Evolutionary conservation across 1,284 basidiomycete species (phyloP), one percentile per base, ranked within the genome.

Genomic region (Trichosporon sp.): DNA sequence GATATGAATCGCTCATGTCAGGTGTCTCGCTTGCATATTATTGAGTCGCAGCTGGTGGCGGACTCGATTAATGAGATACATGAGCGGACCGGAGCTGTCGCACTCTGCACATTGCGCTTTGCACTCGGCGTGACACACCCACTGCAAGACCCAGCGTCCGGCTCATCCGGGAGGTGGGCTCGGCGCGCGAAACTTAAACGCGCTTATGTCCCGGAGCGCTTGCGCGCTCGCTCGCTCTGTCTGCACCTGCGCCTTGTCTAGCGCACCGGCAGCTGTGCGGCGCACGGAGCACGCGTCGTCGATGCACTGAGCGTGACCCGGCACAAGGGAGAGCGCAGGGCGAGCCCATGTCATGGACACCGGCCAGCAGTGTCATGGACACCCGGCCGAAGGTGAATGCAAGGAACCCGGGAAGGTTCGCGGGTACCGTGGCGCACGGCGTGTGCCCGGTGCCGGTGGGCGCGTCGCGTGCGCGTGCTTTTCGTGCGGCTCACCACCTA

Each of bases 381-480:
- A 5, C 12, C 38, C 38, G n/a, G 47, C 21, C 21, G 47, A 51
- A 25, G 21, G 56, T 60, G 27, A 60, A 58, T 27, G 13, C 53
- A 58, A 60, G 56, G 56, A 60, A 60, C 56, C 56, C 56, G 56
- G 56, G 56, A 60, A 60, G 56, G 56, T 60, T 60, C 56, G 29
- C 56, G 56, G 56, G 56, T 60, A n/a, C 18, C 18, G 27, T 29
- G 56, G 56, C 27, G 27, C 32, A 15, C 32, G 47, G 15, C n/a
- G 53, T 58, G 53, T 25, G 42, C 53, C 27, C 27, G 18, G 11
- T 18, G 13, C 12, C 12, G 8, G 18, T 32, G 13, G 29, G 32
- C 27, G 56, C 18, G 27, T 18, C 53, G 25, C 53, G 27, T 31
- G 25, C 53, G 15, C 7, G 38, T 18, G 38, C 38, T 42, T 42